A percentile compares a stretch with the other conserved stretches of the same genome.
phyloP scores from a whole-genome alignment of 2,329 filamentous ascomycete species.

The Venturiaceae sp. region DNA sequence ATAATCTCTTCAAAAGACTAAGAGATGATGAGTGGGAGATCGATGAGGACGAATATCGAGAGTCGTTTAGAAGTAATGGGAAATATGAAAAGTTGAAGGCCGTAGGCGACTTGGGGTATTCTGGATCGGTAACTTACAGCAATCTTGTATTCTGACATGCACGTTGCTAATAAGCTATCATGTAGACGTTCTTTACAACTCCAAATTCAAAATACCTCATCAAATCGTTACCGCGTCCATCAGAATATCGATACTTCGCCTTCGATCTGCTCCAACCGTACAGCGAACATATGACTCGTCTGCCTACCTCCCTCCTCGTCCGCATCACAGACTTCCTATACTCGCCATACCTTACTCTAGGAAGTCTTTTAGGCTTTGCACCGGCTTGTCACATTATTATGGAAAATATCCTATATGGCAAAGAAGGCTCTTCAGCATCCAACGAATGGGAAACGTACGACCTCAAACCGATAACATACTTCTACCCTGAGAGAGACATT shows the following conservation, averaged over 20 bases:
- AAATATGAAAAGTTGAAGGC: conserved; percentile 31
- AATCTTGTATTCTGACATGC: no score
- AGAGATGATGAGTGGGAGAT: conserved; percentile 44
- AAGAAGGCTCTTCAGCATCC: conserved; percentile 32
- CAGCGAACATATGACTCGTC: conserved; percentile 49
- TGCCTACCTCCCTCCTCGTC: conserved; percentile 54
- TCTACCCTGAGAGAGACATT: conserved; percentile 66
- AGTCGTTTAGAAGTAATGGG: conserved; percentile 34
- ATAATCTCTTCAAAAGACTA: conserved; percentile 40
- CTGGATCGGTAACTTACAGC: conserved; percentile 62
- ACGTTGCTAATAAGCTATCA: conserved; percentile 6
- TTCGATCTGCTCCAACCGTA: conserved; percentile 58
- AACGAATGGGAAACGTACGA: conserved; percentile 62
- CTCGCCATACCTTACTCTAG: conserved; percentile 45
- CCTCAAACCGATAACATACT: conserved; percentile 64
- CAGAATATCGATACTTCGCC: conserved; percentile 62
- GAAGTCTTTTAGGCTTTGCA: conserved; percentile 48
- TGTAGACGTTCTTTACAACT: conserved; percentile 59
- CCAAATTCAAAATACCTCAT: conserved; percentile 57
- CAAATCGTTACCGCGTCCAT: conserved; percentile 60
- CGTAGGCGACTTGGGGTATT: conserved; percentile 63
- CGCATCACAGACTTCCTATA: conserved; percentile 63
- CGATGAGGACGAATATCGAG: conserved; percentile 43
- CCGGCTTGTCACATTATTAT: conserved; percentile 68
- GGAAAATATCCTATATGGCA: conserved; percentile 63